Base-by-base conservation (phyloP, 1,139 yeast species). In the Yamadazyma taylorii region DNA sequence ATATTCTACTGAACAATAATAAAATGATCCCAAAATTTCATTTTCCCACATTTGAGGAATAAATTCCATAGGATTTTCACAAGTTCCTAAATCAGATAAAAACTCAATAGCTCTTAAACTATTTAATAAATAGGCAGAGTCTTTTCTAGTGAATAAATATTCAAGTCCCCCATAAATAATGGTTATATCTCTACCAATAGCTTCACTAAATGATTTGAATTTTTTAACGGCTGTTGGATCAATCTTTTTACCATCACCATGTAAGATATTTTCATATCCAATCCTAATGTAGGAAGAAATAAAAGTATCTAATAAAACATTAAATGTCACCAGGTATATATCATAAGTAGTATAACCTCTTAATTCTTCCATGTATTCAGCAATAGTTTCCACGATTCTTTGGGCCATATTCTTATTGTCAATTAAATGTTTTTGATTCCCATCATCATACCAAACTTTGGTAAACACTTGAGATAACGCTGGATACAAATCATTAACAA, bases 321-420 rank as follows among this genome's bases (percentile, higher is more conserved):
- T 65, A 47, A 73, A 66, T n/a, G 74, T 68, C 30, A 72, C 65
- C 49, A 64, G 69, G 45, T 66, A 69, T 24, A 74, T 60, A 41
- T 74, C 75, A 39, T 69, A 70, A 2, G 74, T 60, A 3, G 73
- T 67, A 39, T 72, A 73, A 29, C 71, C 66, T 44, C 76, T 63
- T 35, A 85, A 72, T 43, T 87, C 96, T 25, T 69, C 73, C 61
- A 85, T 67, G 55, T 85, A 87, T 51, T 87, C 96, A 25, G 69
- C 72, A n/a, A 86, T 68, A 0, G 95, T 86, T 46, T 82, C 90
- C 6, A 78, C 74, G 17, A 84, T 78, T 48, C 75, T 80, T 39
- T 72, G 73, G 0, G 76, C 79, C 64, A 69, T 78, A 43, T 59
- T 56, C n/a, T 58, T 58, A 35, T 65, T 69, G 36, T 59, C 66